Evolutionary conservation across 805 yeast species (phyloP).

Genomic region (Candida suzukii): DNA sequence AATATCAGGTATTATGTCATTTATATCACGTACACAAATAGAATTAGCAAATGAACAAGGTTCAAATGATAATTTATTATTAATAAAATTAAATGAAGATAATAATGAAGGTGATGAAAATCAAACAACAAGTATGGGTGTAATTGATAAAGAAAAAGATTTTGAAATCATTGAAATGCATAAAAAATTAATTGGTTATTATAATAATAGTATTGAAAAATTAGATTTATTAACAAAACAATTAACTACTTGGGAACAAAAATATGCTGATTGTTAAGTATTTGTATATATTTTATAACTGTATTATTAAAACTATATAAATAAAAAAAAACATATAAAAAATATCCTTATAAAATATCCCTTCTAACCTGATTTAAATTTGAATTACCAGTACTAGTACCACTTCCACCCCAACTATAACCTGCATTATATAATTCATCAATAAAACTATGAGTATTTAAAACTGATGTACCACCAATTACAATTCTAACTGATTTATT

Average conservation of each 20-base stretch:
- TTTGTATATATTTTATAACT: background rate
- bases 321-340: too few species aligned
- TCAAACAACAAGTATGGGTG: conserved; percentile 30
- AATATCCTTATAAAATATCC: background rate
- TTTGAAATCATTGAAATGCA: conserved; percentile 23
- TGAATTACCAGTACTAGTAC: background rate
- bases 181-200: conserved; percentile 38
- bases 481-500: conserved; percentile 56
- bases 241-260: conserved; percentile 73
- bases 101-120: background rate
- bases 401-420: conserved; percentile 11
- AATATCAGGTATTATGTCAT: conserved; percentile 85
- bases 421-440: conserved; percentile 16
- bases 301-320: too few species aligned
- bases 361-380: background rate
- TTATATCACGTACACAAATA: conserved; percentile 78
- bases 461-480: conserved; percentile 73
- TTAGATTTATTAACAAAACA: conserved; percentile 72
- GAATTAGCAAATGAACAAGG: conserved; percentile 72
- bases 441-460: conserved; percentile 38
- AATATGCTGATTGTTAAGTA: conserved; percentile 34
- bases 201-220: conserved; percentile 50
- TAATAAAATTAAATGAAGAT: conserved; percentile 8
- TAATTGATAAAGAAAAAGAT: conserved; percentile 9
- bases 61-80: conserved; percentile 32